A percentile compares a stretch with the other conserved stretches of the same genome.
Conservation (phyloP, 805 yeast species). For the Kluyveromyces nonfermentans region DNA sequence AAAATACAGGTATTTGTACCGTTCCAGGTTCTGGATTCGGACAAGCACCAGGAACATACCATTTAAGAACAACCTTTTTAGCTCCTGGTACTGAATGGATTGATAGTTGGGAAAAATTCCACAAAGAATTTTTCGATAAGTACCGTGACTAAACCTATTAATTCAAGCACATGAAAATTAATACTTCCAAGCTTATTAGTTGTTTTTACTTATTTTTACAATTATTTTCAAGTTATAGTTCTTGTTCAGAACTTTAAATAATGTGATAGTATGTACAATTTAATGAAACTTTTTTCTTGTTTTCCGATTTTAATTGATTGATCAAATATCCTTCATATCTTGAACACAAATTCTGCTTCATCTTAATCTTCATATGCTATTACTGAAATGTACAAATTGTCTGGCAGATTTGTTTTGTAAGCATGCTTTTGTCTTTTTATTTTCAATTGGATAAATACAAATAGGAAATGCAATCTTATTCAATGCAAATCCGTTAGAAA, state of each 20-base stretch:
- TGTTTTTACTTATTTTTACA: too few species aligned
- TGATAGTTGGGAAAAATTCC: conserved; percentile 69
- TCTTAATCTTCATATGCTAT: too few species aligned
- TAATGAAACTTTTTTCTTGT: not conserved
- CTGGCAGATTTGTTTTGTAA: too few species aligned
- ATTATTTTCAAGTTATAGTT: not conserved
- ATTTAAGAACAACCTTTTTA: conserved; percentile 90
- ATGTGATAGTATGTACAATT: not conserved
- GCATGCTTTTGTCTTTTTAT: too few species aligned
- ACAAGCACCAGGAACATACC: conserved; percentile 81
- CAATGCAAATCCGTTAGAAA: too few species aligned
- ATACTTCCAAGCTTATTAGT: not conserved
- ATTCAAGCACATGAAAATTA: not conserved
- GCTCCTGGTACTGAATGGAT: conserved; percentile 95
- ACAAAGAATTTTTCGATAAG: conserved; percentile 53
- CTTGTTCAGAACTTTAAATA: not conserved
- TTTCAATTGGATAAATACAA: too few species aligned
- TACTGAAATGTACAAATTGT: too few species aligned
- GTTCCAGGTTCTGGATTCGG: conserved; percentile 98
- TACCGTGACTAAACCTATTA: conserved; percentile 31
- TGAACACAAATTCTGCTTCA: too few species aligned
- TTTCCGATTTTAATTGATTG: too few species aligned
- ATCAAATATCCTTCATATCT: too few species aligned
- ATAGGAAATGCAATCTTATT: too few species aligned
- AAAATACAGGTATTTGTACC: conserved; percentile 88